A percentile compares a stretch with the other conserved stretches of the same genome.
Conservation (phyloP, 2,329 filamentous ascomycete species). For the Amphichorda felina region DNA sequence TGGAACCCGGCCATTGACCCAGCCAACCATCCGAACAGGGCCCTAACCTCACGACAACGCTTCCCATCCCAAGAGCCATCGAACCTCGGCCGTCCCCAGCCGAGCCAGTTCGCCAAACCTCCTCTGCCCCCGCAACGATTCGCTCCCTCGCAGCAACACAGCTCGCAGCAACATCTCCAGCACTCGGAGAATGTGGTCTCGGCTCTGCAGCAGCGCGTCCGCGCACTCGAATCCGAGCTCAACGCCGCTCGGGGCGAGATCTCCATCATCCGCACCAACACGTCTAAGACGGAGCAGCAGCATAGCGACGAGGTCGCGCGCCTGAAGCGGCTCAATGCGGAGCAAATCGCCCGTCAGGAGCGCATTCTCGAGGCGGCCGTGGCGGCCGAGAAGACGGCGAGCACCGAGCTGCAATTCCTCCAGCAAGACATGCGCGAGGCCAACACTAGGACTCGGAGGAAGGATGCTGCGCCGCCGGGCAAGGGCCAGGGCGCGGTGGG, state of each 20-base stretch:
- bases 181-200: slow-evolving; percentile 21
- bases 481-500: slow-evolving; percentile 6
- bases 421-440: slow-evolving; percentile 59
- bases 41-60: slow-evolving; percentile 5
- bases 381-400: slow-evolving; percentile 50
- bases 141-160: slow-evolving; percentile 10
- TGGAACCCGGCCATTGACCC: slow-evolving; percentile 23
- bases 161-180: background rate
- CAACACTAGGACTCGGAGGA: slow-evolving; percentile 33
- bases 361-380: slow-evolving; percentile 52
- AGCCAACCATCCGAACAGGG: slow-evolving; percentile 8
- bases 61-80: slow-evolving; percentile 10
- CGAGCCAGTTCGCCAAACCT: slow-evolving; percentile 28
- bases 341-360: slow-evolving; percentile 52
- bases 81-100: slow-evolving; percentile 16
- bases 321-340: slow-evolving; percentile 50
- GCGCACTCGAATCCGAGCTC: slow-evolving; percentile 42
- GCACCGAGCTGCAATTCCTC: slow-evolving; percentile 62
- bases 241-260: slow-evolving; percentile 58
- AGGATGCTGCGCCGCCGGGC: slow-evolving; percentile 19
- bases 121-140: slow-evolving; percentile 12
- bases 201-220: slow-evolving; percentile 38
- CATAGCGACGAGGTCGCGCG: slow-evolving; percentile 51
- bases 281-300: slow-evolving; percentile 47
- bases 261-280: slow-evolving; percentile 61